Conservation (phyloP, 2,329 filamentous ascomycete genomes). For the Diaporthe sp. region DNA sequence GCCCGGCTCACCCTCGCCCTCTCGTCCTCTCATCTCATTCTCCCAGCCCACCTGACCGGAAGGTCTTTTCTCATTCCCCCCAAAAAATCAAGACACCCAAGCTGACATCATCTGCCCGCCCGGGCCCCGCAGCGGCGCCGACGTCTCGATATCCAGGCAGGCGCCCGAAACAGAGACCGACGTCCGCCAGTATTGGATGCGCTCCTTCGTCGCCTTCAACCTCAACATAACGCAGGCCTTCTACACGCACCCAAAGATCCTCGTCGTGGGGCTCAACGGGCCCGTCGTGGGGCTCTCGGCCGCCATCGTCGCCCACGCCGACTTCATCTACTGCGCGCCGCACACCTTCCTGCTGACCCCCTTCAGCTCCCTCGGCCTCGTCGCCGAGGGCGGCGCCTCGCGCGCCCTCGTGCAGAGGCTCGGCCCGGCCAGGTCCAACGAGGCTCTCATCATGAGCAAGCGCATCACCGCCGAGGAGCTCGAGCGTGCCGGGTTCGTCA, state of each 20-base stretch:
- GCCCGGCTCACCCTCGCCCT: constrained; percentile 29
- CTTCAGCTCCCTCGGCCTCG: constrained; percentile 90
- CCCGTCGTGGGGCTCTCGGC: constrained; percentile 91
- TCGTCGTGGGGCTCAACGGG: constrained; percentile 91
- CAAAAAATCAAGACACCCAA: neutral
- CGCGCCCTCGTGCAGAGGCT: constrained; percentile 84
- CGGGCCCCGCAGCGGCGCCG: constrained; percentile 75
- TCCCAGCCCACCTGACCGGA: constrained; percentile 19
- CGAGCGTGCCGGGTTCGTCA: constrained; percentile 84
- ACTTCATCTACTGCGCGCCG: constrained; percentile 92
- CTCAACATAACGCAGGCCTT: constrained; percentile 91
- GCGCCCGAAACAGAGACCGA: constrained; percentile 55
- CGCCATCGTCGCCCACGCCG: constrained; percentile 84
- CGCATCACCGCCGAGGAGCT: constrained; percentile 81
- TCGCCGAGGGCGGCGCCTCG: constrained; percentile 88
- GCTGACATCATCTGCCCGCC: constrained; percentile 26
- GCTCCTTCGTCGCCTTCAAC: constrained; percentile 85
- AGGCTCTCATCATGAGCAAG: constrained; percentile 93
- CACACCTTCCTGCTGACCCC: constrained; percentile 90
- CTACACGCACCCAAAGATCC: constrained; percentile 93
- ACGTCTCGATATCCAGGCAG: constrained; percentile 73
- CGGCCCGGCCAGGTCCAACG: constrained; percentile 86
- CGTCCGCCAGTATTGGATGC: constrained; percentile 70
- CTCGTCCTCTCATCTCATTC: constrained; percentile 15
- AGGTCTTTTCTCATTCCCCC: neutral